phyloP scores from a whole-genome alignment of 345 rosid species.

The Theobroma cacao region DNA sequence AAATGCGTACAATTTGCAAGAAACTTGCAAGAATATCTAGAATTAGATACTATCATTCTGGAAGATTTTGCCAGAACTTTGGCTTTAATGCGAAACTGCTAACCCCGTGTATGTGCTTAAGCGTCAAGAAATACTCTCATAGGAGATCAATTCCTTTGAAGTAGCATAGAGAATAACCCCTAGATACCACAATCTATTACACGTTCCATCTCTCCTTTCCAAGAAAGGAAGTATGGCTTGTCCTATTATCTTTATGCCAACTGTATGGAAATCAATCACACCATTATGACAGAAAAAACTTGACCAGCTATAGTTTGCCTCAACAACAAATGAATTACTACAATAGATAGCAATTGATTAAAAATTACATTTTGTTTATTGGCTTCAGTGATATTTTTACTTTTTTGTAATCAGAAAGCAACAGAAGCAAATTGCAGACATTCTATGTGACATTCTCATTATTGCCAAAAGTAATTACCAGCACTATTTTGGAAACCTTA shows the following conservation, averaged over 20 bases:
- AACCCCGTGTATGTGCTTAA: background rate
- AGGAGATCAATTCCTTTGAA: background rate
- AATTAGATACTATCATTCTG: background rate
- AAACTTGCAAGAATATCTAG: background rate
- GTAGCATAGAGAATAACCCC: no score
- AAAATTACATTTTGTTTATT: background rate
- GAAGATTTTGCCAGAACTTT: background rate
- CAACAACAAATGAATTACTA: background rate
- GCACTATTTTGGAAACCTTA: background rate
- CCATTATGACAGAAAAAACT: background rate
- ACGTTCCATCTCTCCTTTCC: no score
- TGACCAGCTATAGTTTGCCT: background rate
- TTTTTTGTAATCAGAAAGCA: background rate
- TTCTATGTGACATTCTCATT: background rate
- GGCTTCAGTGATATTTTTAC: background rate
- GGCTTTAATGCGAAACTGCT: background rate
- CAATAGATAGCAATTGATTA: background rate
- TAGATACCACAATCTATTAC: no score
- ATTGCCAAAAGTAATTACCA: background rate
- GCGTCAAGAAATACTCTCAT: background rate
- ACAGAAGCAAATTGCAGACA: background rate
- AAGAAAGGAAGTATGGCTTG: no score
- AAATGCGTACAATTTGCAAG: background rate
- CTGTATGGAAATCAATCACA: no score
- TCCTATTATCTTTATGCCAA: no score